Conservation (phyloP, 2,329 filamentous ascomycete genomes). For the Fusarium sp. region DNA sequence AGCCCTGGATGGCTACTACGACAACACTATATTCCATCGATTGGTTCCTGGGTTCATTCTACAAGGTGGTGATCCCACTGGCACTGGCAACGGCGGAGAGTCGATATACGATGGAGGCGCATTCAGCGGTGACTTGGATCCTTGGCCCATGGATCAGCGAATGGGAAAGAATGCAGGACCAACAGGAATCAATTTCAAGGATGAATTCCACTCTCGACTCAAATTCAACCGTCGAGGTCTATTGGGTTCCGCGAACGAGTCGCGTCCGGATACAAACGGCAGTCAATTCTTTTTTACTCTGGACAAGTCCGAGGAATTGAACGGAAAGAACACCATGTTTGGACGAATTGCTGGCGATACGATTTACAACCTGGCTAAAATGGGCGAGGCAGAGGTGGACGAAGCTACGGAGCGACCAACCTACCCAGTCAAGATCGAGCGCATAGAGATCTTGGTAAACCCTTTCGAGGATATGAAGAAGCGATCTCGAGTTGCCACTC, state of each 20-base stretch:
- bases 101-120: slow-evolving; percentile 90
- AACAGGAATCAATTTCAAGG: slow-evolving; percentile 72
- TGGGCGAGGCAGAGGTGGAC: slow-evolving; percentile 86
- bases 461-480: slow-evolving; percentile 85
- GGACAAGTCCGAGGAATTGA: slow-evolving; percentile 84
- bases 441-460: slow-evolving; percentile 81
- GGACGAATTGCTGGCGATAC: slow-evolving; percentile 92
- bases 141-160: slow-evolving; percentile 75
- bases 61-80: slow-evolving; percentile 94
- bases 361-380: slow-evolving; percentile 94
- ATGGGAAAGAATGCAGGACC: slow-evolving; percentile 70
- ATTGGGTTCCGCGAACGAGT: slow-evolving; percentile 95
- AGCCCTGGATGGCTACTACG: slow-evolving; percentile 95
- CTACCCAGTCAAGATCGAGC: slow-evolving; percentile 84
- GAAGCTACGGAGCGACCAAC: slow-evolving; percentile 84
- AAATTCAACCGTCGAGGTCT: slow-evolving; percentile 93
- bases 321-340: slow-evolving; percentile 92
- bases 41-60: slow-evolving; percentile 92
- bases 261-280: slow-evolving; percentile 81
- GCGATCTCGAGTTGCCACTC: slow-evolving; percentile 68
- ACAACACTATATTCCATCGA: slow-evolving; percentile 92
- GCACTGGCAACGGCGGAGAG: slow-evolving; percentile 90
- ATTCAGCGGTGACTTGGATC: slow-evolving; percentile 77
- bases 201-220: slow-evolving; percentile 91
- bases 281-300: slow-evolving; percentile 98